Percentiles rank a stretch among this genome's conserved stretches.
Evolutionary conservation across 2,329 filamentous ascomycete genomes (phyloP).

Genomic region (Aspergillus persii): DNA sequence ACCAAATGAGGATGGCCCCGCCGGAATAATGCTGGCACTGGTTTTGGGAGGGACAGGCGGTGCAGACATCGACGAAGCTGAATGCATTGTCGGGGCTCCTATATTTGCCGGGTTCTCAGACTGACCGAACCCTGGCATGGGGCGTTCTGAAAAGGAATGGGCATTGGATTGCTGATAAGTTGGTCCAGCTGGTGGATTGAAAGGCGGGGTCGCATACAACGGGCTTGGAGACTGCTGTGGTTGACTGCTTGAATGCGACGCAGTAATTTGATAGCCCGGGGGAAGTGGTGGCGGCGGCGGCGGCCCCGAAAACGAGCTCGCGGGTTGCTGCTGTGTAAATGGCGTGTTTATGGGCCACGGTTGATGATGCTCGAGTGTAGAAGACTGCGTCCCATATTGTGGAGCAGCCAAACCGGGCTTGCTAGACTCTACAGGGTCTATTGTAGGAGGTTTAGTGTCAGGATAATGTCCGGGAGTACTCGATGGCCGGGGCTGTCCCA

Average conservation of each 20-base stretch:
- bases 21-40: conserved; percentile 17
- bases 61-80: conserved; percentile 7
- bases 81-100: not conserved
- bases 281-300: conserved; percentile 47
- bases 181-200: conserved; percentile 14
- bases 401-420: conserved; percentile 19
- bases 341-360: conserved; percentile 23
- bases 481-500: conserved; percentile 35
- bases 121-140: conserved; percentile 3
- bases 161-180: conserved; percentile 2
- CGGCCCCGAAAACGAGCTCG: conserved; percentile 23
- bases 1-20: conserved; percentile 40
- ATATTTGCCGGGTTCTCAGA: not conserved
- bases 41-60: conserved; percentile 25
- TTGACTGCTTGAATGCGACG: conserved; percentile 25
- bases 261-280: conserved; percentile 34
- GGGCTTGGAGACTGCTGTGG: conserved; percentile 26
- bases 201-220: conserved; percentile 30
- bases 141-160: not conserved
- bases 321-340: conserved; percentile 22
- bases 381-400: conserved; percentile 14
- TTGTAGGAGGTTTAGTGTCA: conserved; percentile 18
- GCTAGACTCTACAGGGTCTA: conserved; percentile 17
- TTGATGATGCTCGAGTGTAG: conserved; percentile 10
- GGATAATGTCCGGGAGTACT: conserved; percentile 25